Conservation (phyloP, 2,329 filamentous ascomycete species). For the Penicillium sp. region DNA sequence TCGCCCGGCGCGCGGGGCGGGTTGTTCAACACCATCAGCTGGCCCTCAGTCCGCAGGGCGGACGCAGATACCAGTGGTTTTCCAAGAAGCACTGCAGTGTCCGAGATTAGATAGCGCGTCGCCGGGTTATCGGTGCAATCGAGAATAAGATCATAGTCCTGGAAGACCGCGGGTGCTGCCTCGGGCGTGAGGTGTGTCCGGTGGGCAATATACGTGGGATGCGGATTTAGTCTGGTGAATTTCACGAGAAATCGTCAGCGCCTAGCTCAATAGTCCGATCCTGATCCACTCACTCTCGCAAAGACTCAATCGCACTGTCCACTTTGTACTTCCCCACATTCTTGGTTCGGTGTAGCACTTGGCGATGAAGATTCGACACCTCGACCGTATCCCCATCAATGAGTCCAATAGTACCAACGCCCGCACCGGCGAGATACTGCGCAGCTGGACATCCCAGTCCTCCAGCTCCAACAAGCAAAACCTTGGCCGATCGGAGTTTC, state of each 20-base stretch:
- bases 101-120: conserved; percentile 87
- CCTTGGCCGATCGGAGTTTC: conserved; percentile 63
- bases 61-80: conserved; percentile 87
- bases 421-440: conserved; percentile 86
- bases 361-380: conserved; percentile 84
- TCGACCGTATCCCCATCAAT: conserved; percentile 89
- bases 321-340: conserved; percentile 76
- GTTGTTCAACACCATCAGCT: conserved; percentile 83
- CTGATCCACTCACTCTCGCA: conserved; percentile 50
- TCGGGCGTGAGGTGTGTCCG: conserved; percentile 63
- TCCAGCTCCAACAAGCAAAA: conserved; percentile 82
- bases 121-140: conserved; percentile 95
- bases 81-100: conserved; percentile 74
- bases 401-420: conserved; percentile 77
- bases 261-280: not conserved
- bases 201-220: conserved; percentile 63
- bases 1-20: conserved; percentile 63
- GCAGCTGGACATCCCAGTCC: conserved; percentile 90
- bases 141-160: conserved; percentile 75
- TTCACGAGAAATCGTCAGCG: conserved; percentile 9
- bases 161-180: conserved; percentile 65
- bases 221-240: conserved; percentile 65
- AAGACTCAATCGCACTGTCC: conserved; percentile 65
- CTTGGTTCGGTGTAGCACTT: conserved; percentile 73
- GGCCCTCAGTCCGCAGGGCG: conserved; percentile 82